These are phyloP conservation scores for Sclerotinia glacialis DNA, from an alignment of 2,329 filamentous ascomycete genomes.

Conservation along the genomic window DNA sequence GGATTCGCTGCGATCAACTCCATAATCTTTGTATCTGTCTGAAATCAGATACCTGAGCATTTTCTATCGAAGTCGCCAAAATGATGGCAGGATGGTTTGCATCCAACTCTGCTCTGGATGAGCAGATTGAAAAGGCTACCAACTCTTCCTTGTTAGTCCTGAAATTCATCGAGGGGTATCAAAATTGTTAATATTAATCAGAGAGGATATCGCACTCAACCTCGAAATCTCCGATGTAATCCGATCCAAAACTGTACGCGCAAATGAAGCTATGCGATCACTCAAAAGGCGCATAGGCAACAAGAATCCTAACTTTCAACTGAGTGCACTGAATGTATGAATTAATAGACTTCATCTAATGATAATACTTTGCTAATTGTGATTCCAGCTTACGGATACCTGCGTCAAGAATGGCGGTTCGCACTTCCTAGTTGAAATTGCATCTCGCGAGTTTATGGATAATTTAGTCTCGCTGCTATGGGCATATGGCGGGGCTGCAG, in stretches of 20 bases:
- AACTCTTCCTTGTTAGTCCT: slow-evolving; percentile 74
- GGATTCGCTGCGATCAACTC: background rate
- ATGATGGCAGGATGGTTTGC: slow-evolving; percentile 97
- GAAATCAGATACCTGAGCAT: background rate
- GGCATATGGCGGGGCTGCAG: slow-evolving; percentile 66
- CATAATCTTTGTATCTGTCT: background rate
- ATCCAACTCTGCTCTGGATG: slow-evolving; percentile 88
- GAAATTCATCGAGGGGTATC: background rate
- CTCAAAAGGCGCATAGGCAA: slow-evolving; percentile 92
- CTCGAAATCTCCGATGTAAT: slow-evolving; percentile 98
- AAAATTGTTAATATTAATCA: slow-evolving; percentile 42
- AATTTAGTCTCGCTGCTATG: slow-evolving; percentile 89
- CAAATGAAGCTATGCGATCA: slow-evolving; percentile 96
- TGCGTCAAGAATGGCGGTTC: slow-evolving; percentile 97
- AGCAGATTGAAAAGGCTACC: slow-evolving; percentile 94
- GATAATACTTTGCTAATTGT: slow-evolving; percentile 36
- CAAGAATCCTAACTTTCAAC: slow-evolving; percentile 95
- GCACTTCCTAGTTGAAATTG: slow-evolving; percentile 93
- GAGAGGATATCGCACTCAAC: slow-evolving; percentile 95
- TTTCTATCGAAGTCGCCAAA: slow-evolving; percentile 34
- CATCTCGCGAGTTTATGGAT: slow-evolving; percentile 97
- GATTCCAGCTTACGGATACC: slow-evolving; percentile 81
- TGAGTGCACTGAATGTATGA: slow-evolving; percentile 83
- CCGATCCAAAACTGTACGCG: slow-evolving; percentile 93
- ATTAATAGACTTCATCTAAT: slow-evolving; percentile 1